These are phyloP conservation scores for Ichthyophthirius multifiliis DNA, from an alignment of 169 alveolate genomes.

Conservation along the genomic window DNA sequence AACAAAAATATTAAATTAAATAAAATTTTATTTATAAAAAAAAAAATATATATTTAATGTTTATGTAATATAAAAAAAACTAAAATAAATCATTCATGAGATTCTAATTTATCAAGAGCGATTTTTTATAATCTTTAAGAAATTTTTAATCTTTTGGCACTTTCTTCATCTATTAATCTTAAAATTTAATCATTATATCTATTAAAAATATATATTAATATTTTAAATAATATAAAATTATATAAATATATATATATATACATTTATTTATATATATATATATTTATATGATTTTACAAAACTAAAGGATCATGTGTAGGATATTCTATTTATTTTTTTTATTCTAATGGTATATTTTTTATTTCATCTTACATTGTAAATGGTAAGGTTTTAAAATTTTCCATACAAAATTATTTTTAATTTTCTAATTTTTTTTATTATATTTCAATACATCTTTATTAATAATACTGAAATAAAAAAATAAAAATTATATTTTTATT, in stretches of 20 bases:
- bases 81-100: too few species aligned
- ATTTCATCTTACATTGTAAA: neutral
- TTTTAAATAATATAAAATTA: neutral
- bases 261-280: neutral
- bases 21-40: too few species aligned
- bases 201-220: neutral
- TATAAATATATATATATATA: neutral
- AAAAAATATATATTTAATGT: too few species aligned
- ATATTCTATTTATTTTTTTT: neutral
- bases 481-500: neutral
- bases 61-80: too few species aligned
- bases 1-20: too few species aligned
- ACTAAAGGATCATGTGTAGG: neutral
- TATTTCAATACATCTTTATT: neutral
- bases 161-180: constrained; percentile 7
- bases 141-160: neutral
- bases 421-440: neutral
- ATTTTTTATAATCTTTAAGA: neutral
- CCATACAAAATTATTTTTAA: neutral
- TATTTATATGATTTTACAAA: neutral
- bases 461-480: neutral
- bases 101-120: constrained; percentile 6
- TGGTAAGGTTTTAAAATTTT: neutral
- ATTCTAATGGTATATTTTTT: neutral
- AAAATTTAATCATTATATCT: neutral